These are phyloP conservation scores for Punica granatum DNA, from an alignment of 345 rosid genomes.

Conservation along the genomic window DNA sequence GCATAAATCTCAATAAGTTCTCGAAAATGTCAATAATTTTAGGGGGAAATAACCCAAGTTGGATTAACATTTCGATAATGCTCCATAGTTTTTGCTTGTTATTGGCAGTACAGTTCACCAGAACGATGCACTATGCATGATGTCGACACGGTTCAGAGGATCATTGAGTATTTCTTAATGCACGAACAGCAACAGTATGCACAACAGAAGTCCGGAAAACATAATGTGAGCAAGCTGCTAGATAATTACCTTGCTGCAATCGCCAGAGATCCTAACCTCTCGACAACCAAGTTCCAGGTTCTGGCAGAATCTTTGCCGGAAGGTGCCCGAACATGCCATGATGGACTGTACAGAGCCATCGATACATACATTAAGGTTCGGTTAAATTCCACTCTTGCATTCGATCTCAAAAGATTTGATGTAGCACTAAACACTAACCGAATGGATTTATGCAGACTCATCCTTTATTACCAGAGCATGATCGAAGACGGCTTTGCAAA, in stretches of 20 bases:
- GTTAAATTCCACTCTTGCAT: neutral
- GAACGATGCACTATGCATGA: constrained; percentile 53
- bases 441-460: constrained; percentile 44
- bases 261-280: constrained; percentile 69
- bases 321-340: constrained; percentile 61
- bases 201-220: constrained; percentile 29
- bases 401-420: neutral
- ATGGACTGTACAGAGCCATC: constrained; percentile 87
- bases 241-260: constrained; percentile 72
- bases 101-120: constrained; percentile 31
- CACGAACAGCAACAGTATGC: constrained; percentile 67
- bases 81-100: neutral
- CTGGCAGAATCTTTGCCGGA: constrained; percentile 70
- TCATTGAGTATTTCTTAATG: constrained; percentile 63
- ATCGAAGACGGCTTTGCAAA: constrained; percentile 66
- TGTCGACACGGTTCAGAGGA: constrained; percentile 58
- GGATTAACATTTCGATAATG: neutral
- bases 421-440: neutral
- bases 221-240: constrained; percentile 58
- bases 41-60: no score
- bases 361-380: constrained; percentile 84
- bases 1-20: neutral
- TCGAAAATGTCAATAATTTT: no score
- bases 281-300: constrained; percentile 70
- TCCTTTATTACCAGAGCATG: constrained; percentile 62